phyloP scores from a whole-genome alignment of 495 filamentous ascomycete genomes.

The Aspergillus saccharolyticus region DNA sequence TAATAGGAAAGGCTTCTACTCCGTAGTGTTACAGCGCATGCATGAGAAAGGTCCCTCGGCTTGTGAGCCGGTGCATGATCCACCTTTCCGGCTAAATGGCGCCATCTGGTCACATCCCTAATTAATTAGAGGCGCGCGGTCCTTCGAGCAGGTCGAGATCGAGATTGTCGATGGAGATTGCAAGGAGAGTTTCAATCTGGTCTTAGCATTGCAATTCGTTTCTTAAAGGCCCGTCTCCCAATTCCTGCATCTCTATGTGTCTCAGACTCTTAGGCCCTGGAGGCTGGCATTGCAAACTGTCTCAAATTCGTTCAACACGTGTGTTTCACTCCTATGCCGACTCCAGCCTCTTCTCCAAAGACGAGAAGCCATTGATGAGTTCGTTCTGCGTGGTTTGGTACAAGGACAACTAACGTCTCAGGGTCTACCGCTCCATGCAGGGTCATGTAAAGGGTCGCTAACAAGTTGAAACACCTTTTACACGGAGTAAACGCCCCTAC shows the following conservation, averaged over 20 bases:
- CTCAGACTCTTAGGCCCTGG: not conserved
- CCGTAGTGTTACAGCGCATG: not conserved
- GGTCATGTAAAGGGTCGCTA: not conserved
- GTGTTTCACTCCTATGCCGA: not conserved
- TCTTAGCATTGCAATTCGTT: not conserved
- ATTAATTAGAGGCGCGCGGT: not conserved
- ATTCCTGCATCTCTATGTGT: not conserved
- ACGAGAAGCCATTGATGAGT: not conserved
- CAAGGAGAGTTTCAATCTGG: not conserved
- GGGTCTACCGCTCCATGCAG: not conserved
- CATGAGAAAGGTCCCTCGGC: not conserved
- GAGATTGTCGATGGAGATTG: not conserved
- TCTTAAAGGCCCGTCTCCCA: not conserved
- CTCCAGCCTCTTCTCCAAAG: not conserved
- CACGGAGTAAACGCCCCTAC: not conserved
- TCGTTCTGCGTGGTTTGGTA: not conserved
- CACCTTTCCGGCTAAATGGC: not conserved
- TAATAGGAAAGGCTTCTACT: not conserved
- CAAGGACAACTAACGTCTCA: not conserved
- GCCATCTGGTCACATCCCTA: conserved; percentile 3
- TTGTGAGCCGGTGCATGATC: not conserved
- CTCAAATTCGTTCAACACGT: not conserved
- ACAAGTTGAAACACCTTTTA: not conserved
- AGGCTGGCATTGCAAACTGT: not conserved
- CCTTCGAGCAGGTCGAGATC: not conserved